Base-by-base conservation (phyloP, 352 stramenopile genomes). In the Phytophthora rubi region DNA sequence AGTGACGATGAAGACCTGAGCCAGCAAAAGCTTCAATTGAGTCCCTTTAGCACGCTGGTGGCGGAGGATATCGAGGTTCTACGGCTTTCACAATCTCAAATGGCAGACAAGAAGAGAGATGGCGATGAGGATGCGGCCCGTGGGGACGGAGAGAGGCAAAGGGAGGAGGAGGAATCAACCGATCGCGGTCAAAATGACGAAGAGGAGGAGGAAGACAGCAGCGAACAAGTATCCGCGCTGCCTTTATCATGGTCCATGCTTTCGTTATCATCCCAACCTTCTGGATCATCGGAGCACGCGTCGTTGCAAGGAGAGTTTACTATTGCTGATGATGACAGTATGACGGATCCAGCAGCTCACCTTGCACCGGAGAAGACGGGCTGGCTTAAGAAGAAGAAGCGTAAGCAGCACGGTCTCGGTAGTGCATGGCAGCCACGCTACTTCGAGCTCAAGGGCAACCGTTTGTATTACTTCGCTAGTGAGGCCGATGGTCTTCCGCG, bases 371-470 rank as follows among this genome's bases (percentile, higher is more conserved):
- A 90, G 64, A 92, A 91, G 62, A 91, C 79, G 2, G 85, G 85
- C 6, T 93, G 87, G 83, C 80, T 93, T 16, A 91, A 91, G 68
- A 95, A 93, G 71, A 89, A 90, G 51, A 90, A 80, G 28, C 84
- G 83, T 37, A 93, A 92, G 65, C 86, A 91, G 49, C 86, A 82
- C 32, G 87, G 87, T n/a, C 64, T 93, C 2, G 55, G 68, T 12
- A 92, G 87, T 42, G 79, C 87, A 28, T 93, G 84, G 87, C 85
- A 95, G 42, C 70, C 79, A 48, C 82, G 87, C 16, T 95, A 90
- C 70, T 95, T 93, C 56, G 87, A 95, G 64, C 79, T 93, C 32
- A 92, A 93, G 53, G 85, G 87, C 30, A 92, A 92, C 49, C 84
- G 85, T 0, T 53, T 95, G 21, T 95, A 91, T 66, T 95, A 93